Conservation (phyloP, 1,284 basidiomycete species). For the Athelia sp. region DNA sequence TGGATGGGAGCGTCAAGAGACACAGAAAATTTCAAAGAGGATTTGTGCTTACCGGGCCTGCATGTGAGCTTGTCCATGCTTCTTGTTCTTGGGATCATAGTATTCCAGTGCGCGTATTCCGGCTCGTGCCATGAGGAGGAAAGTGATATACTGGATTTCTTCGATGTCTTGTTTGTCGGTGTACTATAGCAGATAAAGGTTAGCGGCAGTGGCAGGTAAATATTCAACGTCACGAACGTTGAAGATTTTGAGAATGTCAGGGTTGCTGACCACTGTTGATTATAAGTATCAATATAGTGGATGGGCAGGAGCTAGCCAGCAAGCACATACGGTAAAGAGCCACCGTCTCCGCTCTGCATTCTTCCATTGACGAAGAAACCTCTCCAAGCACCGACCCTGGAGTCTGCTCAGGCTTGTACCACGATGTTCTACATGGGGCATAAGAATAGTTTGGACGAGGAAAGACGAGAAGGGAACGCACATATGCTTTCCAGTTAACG, state of each 20-base stretch:
- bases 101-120: slow-evolving; percentile 78
- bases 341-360: slow-evolving; percentile 82
- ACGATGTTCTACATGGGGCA: slow-evolving; percentile 46
- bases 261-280: slow-evolving; percentile 41
- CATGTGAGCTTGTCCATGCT: slow-evolving; percentile 93
- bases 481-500: slow-evolving; percentile 78
- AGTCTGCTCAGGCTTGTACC: slow-evolving; percentile 84
- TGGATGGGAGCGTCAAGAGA: slow-evolving; percentile 19
- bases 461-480: slow-evolving; percentile 24
- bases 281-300: neutral
- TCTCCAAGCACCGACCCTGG: slow-evolving; percentile 76
- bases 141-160: slow-evolving; percentile 76
- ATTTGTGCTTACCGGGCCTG: slow-evolving; percentile 59
- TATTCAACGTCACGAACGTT: slow-evolving; percentile 34
- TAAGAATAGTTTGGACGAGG: slow-evolving; percentile 2
- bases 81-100: slow-evolving; percentile 74
- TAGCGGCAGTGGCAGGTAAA: slow-evolving; percentile 1
- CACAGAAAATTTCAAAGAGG: neutral
- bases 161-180: slow-evolving; percentile 62
- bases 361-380: slow-evolving; percentile 83
- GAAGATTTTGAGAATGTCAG: slow-evolving; percentile 72
- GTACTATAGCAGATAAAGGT: slow-evolving; percentile 40
- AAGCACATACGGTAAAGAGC: slow-evolving; percentile 62
- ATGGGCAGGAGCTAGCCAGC: neutral
- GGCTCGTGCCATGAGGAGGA: slow-evolving; percentile 80